These are phyloP conservation scores for Colletotrichum sp. DNA, from an alignment of 2,329 filamentous ascomycete species.

Conservation along the genomic window DNA sequence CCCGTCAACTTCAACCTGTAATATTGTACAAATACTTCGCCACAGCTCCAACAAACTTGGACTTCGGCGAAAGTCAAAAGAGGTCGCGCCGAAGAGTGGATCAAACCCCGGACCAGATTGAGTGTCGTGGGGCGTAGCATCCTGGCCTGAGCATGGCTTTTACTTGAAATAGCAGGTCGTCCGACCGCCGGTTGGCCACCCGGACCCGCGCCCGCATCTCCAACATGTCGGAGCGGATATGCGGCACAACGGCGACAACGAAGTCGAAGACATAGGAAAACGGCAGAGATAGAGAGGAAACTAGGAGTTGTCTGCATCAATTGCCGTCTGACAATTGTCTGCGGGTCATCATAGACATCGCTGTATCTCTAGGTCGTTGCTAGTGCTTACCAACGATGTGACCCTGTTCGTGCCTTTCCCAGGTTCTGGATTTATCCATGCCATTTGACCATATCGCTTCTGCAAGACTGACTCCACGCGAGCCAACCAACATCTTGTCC, in stretches of 20 bases:
- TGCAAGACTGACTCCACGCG: not conserved
- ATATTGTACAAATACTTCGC: not conserved
- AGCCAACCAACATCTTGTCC: not conserved
- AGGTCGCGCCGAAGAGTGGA: not conserved
- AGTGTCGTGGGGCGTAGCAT: not conserved
- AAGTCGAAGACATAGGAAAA: not conserved
- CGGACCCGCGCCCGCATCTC: not conserved
- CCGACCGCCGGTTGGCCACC: not conserved
- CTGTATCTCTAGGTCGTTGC: not conserved
- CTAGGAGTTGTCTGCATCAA: not conserved
- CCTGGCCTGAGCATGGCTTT: not conserved
- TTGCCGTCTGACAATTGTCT: not conserved
- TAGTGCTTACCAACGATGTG: conserved; percentile 3
- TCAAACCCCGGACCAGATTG: not conserved
- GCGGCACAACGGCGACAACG: not conserved
- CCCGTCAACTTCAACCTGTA: not conserved
- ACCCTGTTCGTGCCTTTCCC: not conserved
- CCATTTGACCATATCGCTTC: not conserved
- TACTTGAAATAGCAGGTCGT: not conserved
- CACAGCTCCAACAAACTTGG: not conserved
- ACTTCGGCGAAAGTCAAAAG: not conserved
- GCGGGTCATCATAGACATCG: not conserved
- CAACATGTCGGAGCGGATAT: not conserved
- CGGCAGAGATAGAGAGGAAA: not conserved
- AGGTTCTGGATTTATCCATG: not conserved